Percentiles rank a stretch among this genome's conserved stretches.
phyloP scores from a whole-genome alignment of 257 asterid species.

The Ligustrum vulgare region DNA sequence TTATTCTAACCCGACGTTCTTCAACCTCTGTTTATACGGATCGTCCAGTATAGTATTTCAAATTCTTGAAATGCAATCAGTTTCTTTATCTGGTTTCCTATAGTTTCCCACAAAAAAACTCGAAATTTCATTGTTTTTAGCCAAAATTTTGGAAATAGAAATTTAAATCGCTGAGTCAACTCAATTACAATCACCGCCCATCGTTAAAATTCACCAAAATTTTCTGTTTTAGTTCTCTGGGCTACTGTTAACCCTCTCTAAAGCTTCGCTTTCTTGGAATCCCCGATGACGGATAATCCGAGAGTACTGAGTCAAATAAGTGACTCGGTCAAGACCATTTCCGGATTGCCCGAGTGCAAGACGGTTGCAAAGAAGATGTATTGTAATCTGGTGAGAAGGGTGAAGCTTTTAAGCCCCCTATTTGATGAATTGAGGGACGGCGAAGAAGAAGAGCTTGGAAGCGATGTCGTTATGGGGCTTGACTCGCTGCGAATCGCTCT shows the following conservation, averaged over 20 bases:
- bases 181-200: neutral
- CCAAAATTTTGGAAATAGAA: neutral
- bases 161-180: conserved; percentile 21
- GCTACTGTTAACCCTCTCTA: conserved; percentile 11
- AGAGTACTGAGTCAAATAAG: conserved; percentile 60
- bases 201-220: conserved; percentile 10
- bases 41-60: neutral
- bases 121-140: neutral
- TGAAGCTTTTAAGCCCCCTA: conserved; percentile 86
- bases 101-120: neutral
- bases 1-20: neutral
- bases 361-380: conserved; percentile 71
- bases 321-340: conserved; percentile 52
- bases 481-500: conserved; percentile 54
- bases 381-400: conserved; percentile 72
- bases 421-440: conserved; percentile 78
- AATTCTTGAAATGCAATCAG: conserved; percentile 14
- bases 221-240: conserved; percentile 12
- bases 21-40: neutral
- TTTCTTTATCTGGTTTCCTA: conserved; percentile 2
- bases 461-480: conserved; percentile 68
- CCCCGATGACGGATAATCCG: conserved; percentile 48
- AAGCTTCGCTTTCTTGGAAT: conserved; percentile 19
- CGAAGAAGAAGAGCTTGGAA: conserved; percentile 44
- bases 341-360: conserved; percentile 75